Evolutionary conservation across 768 basidiomycete genomes (phyloP).

Genomic region (Podaxis pistillaris): DNA sequence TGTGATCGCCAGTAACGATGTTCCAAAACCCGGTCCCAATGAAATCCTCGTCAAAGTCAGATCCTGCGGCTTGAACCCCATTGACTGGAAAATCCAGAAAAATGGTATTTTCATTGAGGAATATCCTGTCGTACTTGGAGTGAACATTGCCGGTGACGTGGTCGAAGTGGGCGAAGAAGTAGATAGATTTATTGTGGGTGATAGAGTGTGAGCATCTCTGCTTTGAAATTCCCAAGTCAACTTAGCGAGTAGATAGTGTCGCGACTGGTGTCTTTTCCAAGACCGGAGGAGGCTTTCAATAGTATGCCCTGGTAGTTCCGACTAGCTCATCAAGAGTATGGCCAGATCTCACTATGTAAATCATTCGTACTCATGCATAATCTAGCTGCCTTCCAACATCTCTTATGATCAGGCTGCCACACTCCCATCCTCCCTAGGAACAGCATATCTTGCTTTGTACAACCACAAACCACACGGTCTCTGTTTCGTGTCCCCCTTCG

Average conservation of each 20-base stretch:
- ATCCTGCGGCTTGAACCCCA: conserved; percentile 49
- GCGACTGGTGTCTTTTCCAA: conserved; percentile 35
- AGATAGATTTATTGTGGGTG: conserved; percentile 43
- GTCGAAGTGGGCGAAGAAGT: conserved; percentile 50
- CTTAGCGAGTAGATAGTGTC: conserved; percentile 22
- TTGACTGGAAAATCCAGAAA: conserved; percentile 49
- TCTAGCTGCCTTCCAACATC: conserved; percentile 36
- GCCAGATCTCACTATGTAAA: neutral
- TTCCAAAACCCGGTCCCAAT: conserved; percentile 42
- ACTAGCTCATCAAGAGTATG: conserved; percentile 34
- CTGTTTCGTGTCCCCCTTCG: conserved; percentile 25
- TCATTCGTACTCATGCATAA: neutral
- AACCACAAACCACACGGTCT: conserved; percentile 22
- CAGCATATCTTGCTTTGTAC: conserved; percentile 37
- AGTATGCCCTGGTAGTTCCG: conserved; percentile 34
- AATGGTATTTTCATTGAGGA: conserved; percentile 35
- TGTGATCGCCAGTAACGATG: conserved; percentile 26
- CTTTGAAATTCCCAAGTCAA: neutral
- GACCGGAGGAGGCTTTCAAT: conserved; percentile 36
- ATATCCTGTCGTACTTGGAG: conserved; percentile 46
- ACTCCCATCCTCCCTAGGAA: conserved; percentile 37
- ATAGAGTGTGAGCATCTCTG: conserved; percentile 40
- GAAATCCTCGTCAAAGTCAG: conserved; percentile 48
- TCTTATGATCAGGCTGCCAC: conserved; percentile 40
- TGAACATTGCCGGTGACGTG: conserved; percentile 48